These are phyloP conservation scores for Castanea mollissima DNA, from an alignment of 306 rosid genomes.

Conservation along the genomic window DNA sequence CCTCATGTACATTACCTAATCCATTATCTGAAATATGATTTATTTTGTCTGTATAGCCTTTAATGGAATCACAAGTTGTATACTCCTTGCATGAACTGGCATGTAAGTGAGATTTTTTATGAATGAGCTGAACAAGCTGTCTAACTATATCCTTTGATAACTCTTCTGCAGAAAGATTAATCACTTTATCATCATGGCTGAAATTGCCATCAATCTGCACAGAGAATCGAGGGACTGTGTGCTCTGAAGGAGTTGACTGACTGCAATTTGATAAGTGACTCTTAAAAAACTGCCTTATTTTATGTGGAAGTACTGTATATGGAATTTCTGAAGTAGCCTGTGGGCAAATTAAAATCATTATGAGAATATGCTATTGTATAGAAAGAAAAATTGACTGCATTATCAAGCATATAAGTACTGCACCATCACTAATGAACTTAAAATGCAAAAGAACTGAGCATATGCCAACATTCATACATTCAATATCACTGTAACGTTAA, in stretches of 20 bases:
- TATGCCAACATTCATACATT: neutral
- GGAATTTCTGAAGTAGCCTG: slow-evolving; percentile 93
- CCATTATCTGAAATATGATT: slow-evolving; percentile 31
- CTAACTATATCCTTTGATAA: slow-evolving; percentile 60
- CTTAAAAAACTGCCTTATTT: slow-evolving; percentile 64
- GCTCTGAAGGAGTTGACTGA: slow-evolving; percentile 49
- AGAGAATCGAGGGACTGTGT: slow-evolving; percentile 62
- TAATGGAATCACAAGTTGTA: slow-evolving; percentile 27
- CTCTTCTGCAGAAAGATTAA: slow-evolving; percentile 57
- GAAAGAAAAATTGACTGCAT: neutral
- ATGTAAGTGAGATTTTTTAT: slow-evolving; percentile 65
- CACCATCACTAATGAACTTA: neutral
- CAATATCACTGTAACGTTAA: too few species aligned
- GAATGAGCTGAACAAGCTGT: slow-evolving; percentile 68
- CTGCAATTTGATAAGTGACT: slow-evolving; percentile 39
- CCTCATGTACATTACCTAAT: slow-evolving; percentile 25
- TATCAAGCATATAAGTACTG: slow-evolving; percentile 1
- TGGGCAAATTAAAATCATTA: slow-evolving; percentile 27
- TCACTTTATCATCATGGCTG: slow-evolving; percentile 50
- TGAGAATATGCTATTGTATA: neutral
- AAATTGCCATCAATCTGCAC: slow-evolving; percentile 67
- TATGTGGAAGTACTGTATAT: slow-evolving; percentile 56
- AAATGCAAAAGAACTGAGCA: neutral
- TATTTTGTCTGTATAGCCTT: slow-evolving; percentile 24
- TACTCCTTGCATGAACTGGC: slow-evolving; percentile 19